Evolutionary conservation across 2,329 filamentous ascomycete species (phyloP).

Genomic region (Cladosporium austrohemisphaericum): DNA sequence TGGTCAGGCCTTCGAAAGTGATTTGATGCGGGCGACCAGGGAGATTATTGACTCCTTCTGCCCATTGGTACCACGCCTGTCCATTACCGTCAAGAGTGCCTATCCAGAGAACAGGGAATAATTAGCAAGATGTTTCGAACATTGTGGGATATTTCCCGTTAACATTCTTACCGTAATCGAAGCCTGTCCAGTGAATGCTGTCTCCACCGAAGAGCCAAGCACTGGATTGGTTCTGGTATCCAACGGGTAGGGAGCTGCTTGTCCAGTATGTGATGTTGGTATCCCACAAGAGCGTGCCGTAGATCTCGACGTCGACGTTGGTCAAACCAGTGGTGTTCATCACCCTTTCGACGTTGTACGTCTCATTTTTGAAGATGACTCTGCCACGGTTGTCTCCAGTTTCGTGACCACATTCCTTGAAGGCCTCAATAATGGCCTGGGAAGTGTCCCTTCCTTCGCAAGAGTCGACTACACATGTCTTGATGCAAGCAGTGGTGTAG

Average conservation of each 20-base stretch:
- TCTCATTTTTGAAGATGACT: slow-evolving; percentile 46
- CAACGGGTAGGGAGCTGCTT: slow-evolving; percentile 47
- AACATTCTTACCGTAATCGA: slow-evolving; percentile 51
- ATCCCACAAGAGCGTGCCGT: slow-evolving; percentile 45
- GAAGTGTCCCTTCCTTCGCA: slow-evolving; percentile 48
- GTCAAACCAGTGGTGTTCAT: slow-evolving; percentile 48
- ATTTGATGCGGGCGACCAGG: slow-evolving; percentile 49
- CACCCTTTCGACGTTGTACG: slow-evolving; percentile 48
- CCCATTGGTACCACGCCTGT: slow-evolving; percentile 54
- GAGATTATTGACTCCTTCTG: slow-evolving; percentile 31
- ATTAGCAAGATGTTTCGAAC: too few relatives aligned
- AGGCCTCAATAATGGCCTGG: slow-evolving; percentile 47
- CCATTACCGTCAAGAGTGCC: slow-evolving; percentile 58
- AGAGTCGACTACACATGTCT: slow-evolving; percentile 12
- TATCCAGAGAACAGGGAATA: too few relatives aligned
- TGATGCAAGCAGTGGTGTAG: slow-evolving; percentile 8
- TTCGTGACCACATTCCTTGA: slow-evolving; percentile 47
- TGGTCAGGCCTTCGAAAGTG: slow-evolving; percentile 48
- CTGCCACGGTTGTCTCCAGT: slow-evolving; percentile 33
- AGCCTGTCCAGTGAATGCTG: slow-evolving; percentile 48
- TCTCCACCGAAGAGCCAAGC: slow-evolving; percentile 55
- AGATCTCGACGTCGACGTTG: slow-evolving; percentile 48
- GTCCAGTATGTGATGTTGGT: slow-evolving; percentile 51
- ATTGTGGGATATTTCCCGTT: too few relatives aligned
- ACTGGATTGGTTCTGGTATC: slow-evolving; percentile 55